Base-by-base conservation (phyloP, 768 basidiomycete genomes). In the Naganishia kalamii region DNA sequence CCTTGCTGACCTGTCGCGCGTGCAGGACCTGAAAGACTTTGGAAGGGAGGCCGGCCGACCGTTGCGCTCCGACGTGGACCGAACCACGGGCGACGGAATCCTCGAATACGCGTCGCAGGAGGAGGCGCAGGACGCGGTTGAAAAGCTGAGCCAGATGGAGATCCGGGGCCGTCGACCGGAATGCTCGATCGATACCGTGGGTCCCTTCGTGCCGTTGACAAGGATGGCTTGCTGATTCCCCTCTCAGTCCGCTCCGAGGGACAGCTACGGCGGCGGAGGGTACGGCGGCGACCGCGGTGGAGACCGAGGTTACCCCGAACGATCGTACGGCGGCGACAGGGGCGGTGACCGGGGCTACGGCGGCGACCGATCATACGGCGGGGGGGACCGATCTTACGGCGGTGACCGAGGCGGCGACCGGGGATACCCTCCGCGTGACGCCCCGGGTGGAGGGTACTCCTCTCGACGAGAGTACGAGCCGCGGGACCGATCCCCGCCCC, bases 21-120 rank as follows among this genome's bases (percentile, higher is more conserved):
- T 61, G 37, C 75, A 98, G 94, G 94, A 98, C 77, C 81, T 98
- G 77, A 98, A 98, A 80, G 94, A 98, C 76, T 97, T 93, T 68
- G 94, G 92, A 71, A 90, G 94, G 67, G 87, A 91, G 74, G 90
- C 89, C 54, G 92, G 91, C 46, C 89, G 86, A 74, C 91, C 97
- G 65, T 90, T 89, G 21, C 97, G 89, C 72, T 92, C 94, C 44
- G 94, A 98, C 75, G 88, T 98, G 67, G 93, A 98, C 75, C 87
- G 91, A 41, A 87, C 92, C 74, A 77, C 89, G 27, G 88, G 88
- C 33, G 86, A 90, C 82, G 94, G 94, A 49, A 83, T 96, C 72
- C 85, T 98, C 48, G 94, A 97, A 78, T 98, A 91, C 79, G 81
- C 89, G 10, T 86, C 85, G 54, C 83, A 89, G 62, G 89, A 89